Conservation (phyloP, 2,329 filamentous ascomycete species). For the Podosphaera xanthii region DNA sequence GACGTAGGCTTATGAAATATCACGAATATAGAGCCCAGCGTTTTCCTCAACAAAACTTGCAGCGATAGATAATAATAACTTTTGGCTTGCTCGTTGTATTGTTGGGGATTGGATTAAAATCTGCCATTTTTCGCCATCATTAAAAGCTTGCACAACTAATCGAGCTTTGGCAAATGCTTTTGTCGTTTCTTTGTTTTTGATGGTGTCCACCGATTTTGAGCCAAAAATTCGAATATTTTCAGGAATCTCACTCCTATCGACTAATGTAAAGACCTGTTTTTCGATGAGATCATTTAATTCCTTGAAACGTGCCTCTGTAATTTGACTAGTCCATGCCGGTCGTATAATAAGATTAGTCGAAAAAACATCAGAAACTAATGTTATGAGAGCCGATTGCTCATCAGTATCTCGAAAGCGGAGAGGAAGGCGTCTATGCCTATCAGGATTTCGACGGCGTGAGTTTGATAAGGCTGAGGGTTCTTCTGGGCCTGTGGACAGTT, state of each 20-base stretch:
- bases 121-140: not conserved
- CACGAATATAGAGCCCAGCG: no score
- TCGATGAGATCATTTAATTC: not conserved
- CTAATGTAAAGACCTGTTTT: not conserved
- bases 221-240: not conserved
- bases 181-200: not conserved
- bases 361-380: no score
- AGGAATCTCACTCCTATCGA: not conserved
- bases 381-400: no score
- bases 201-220: not conserved
- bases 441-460: no score
- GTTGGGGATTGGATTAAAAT: not conserved
- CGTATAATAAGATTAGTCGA: no score
- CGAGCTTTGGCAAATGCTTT: not conserved
- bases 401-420: no score
- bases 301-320: not conserved
- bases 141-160: not conserved
- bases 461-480: no score
- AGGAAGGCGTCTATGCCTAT: no score
- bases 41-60: no score
- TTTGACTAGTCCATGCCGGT: no score
- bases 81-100: not conserved
- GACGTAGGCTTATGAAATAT: no score
- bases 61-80: not conserved
- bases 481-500: no score